Evolutionary conservation across 2,329 filamentous ascomycete genomes (phyloP), one percentile per base, ranked within the genome.

Genomic region (Phialocephala subalpina): DNA sequence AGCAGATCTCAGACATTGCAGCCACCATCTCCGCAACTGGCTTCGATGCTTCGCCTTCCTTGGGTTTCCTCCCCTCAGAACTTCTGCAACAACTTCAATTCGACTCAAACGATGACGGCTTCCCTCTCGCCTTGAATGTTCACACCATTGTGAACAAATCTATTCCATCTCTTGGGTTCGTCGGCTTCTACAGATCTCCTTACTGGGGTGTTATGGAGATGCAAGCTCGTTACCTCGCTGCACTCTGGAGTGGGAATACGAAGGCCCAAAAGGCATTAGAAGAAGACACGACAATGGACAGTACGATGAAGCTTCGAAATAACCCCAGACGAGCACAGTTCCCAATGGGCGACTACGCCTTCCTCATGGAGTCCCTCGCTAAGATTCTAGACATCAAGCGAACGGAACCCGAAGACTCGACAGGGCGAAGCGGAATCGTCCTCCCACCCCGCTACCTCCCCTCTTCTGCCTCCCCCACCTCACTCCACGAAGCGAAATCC

Each of bases 131-230:
- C 0, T 81, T 96, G 0, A 87, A 90, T 25, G 89, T 90, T 58
- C 89, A 92, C 69, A 87, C 86, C 1, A 89, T 89, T 0, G 81
- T 89, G 63, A 86, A 90, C 65, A 83, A 85, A 0, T 79, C 82
- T 0, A 77, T 94, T 0, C 85, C 89, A 0, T 86, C 85, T 6
- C 79, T 96, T 0, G 92, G 91, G 0, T 94, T 96, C 72, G 89
- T 96, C 0, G 93, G 93, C 0, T 93, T 94, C 78, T 97, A 97
- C 74, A 86, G 93, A 67, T 91, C 91, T 0, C 92, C 92, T 0
- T 96, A 93, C 76, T 97, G 93, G 93, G 91, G 91, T 0, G 88
- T 94, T 0, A 93, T 95, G 84, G 92, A 96, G 77, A 92, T 94
- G 90, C 93, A 97, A 78, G 90, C 92, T 2, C 86, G 90, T 0